phyloP scores from a whole-genome alignment of 2,329 filamentous ascomycete genomes.

The Sporothrix schenckii region DNA sequence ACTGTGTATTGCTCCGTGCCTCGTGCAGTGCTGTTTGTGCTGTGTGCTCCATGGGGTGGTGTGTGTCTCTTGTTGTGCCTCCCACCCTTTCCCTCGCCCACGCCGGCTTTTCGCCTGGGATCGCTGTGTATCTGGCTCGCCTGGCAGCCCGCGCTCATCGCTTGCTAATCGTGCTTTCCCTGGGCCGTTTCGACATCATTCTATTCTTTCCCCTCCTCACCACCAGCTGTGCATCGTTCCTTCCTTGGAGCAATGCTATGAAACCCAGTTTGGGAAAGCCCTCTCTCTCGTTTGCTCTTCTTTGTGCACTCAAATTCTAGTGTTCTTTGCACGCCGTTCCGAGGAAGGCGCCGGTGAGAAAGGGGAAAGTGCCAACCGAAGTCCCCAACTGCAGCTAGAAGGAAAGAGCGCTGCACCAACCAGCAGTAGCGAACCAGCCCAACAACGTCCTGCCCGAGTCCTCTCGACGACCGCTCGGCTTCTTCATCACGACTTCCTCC shows the following conservation, averaged over 20 bases:
- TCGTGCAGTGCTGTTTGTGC: constrained; percentile 25
- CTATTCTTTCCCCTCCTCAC: constrained; percentile 2
- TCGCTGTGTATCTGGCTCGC: neutral
- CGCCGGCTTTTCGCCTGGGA: constrained; percentile 21
- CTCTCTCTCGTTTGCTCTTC: neutral
- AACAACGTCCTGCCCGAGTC: constrained; percentile 26
- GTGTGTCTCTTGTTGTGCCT: constrained; percentile 27
- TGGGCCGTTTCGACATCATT: constrained; percentile 19
- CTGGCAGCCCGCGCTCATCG: constrained; percentile 6
- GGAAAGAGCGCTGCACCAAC: constrained; percentile 21
- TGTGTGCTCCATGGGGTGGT: constrained; percentile 3
- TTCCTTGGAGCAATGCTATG: constrained; percentile 7
- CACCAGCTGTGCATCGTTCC: neutral
- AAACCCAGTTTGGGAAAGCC: neutral
- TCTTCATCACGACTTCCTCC: constrained; percentile 21
- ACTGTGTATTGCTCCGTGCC: neutral
- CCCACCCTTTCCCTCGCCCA: constrained; percentile 16
- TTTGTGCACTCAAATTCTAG: constrained; percentile 7
- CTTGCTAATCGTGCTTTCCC: constrained; percentile 20
- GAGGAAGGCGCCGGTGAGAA: constrained; percentile 26
- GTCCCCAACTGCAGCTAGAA: constrained; percentile 10
- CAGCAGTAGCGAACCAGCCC: constrained; percentile 12
- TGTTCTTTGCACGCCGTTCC: neutral
- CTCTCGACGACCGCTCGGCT: constrained; percentile 20
- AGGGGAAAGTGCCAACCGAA: constrained; percentile 11